phyloP scores from a whole-genome alignment of 768 basidiomycete species.

The Royoungia palumana region DNA sequence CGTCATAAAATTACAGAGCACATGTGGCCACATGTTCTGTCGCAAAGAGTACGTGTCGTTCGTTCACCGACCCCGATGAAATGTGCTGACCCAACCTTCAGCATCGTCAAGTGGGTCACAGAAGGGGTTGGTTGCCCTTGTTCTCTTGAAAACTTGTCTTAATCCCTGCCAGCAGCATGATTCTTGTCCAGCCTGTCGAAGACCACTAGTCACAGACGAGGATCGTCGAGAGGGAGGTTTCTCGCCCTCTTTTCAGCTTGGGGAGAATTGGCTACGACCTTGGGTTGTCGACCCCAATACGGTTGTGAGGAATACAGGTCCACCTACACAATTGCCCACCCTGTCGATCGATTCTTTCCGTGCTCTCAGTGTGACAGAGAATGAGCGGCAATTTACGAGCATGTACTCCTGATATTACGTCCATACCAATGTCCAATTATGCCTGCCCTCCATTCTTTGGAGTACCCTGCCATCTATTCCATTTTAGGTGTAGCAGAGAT shows the following conservation, averaged over 20 bases:
- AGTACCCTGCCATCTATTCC: conserved; percentile 28
- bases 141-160: conserved; percentile 3
- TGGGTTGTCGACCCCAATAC: conserved; percentile 21
- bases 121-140: conserved; percentile 45
- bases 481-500: conserved; percentile 16
- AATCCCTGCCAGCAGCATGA: conserved; percentile 42
- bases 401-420: conserved; percentile 53
- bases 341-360: conserved; percentile 14
- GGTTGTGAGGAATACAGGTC: conserved; percentile 13
- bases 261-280: conserved; percentile 19
- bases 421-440: conserved; percentile 5
- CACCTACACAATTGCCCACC: conserved; percentile 17
- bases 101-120: conserved; percentile 62
- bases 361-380: conserved; percentile 11
- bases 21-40: conserved; percentile 73
- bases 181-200: conserved; percentile 67
- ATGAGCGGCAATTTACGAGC: conserved; percentile 38
- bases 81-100: conserved; percentile 28
- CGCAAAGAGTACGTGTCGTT: conserved; percentile 61
- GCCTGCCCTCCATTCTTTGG: conserved; percentile 12
- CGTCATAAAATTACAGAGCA: conserved; percentile 56
- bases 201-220: conserved; percentile 35
- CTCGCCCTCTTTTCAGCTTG: background rate
- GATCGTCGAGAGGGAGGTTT: conserved; percentile 12
- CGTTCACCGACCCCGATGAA: background rate